Base-by-base conservation (phyloP, 2,329 filamentous ascomycete species). In the Mycosphaerella sp. region DNA sequence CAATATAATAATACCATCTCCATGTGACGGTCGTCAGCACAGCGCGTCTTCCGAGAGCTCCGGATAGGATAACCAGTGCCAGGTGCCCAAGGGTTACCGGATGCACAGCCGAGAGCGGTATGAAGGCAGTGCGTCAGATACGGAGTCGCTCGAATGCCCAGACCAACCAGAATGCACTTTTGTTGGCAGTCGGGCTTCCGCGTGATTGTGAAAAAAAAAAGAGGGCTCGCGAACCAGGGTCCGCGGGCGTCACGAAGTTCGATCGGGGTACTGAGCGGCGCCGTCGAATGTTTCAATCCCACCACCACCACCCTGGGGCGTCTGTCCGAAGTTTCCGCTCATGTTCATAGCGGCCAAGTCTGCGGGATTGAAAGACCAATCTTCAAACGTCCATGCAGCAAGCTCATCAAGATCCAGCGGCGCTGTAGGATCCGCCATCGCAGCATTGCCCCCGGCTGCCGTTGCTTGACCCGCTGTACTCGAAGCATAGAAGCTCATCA, bases 311-410 rank as follows among this genome's bases (percentile, higher is more conserved):
- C 7, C 8, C 7, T n/a, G 10, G 10, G 5, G 34, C 8, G 34
- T 38, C 34, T 11, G 10, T 11, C 21, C 36, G 17, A 48, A 41
- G 2, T 41, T 34, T 8, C 46, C 46, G 12, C 34, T 38, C 36
- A 48, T 14, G 40, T 48, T 51, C 40, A 56, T 52, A n/a, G 51
- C 56, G 12, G 47, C 54, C n/a, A 61, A 32, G 34, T 63, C 57
- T 8, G 50, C 57, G 5, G 65, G 54, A 48, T 63, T 57, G 26
- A 66, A 64, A 29, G 45, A 55, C 64, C 62, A 67, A 42, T 67
- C 62, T 21, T 66, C 65, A 45, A 67, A 65, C 2, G 64, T 68
- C 65, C 66, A 68, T 1, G 60, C 62, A 21, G 62, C 64, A 11
- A 68, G 58, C 17, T 67, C 65, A 32, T 67, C 66, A 29, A 67